Base-by-base conservation (phyloP, 805 yeast species). In the Hanseniaspora mollemarum region DNA sequence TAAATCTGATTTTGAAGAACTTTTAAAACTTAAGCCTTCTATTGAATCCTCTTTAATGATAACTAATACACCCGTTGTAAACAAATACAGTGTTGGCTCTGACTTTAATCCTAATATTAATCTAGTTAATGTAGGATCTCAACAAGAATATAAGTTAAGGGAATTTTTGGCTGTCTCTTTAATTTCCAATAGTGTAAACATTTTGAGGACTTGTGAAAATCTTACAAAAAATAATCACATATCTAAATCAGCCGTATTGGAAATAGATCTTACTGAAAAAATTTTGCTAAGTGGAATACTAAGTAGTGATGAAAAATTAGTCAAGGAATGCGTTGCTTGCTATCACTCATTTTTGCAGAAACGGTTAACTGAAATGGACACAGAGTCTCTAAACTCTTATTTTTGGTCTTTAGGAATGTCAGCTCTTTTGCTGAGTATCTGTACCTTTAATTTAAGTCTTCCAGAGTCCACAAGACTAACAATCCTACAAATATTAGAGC, bases 381-480 rank as follows among this genome's bases (percentile, higher is more conserved):
- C 56, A 18, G 56, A 62, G 8, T 41, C 61, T 1, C 59, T 62
- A 7, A 54, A 58, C n/a, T 65, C 66, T 1, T 59, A 66, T n/a
- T 62, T 65, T 40, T 63, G 67, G 1, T 67, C 64, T 46, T 19
- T 43, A 33, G 64, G 66, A 4, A 58, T 67, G 18, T 59, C 73
- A 6, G 59, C 71, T 2, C 68, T 67, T 35, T 55, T 66, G 4
- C 56, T 74, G 31, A 62, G 75, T 0, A 63, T 64, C n/a, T 61
- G 62, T 3, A 54, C 69, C 12, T 58, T 66, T 31, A 67, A 61
- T 51, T 52, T 57, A 29, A 60, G 59, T 32, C 53, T 67, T 4
- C 57, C 60, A 13, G 66, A 60, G 31, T 37, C 57, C 45, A 59
- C 4, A 54, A 75, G 46, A 71, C 66, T 45, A 62, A 72, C 24